Evolutionary conservation across 75 land plant genomes (phyloP), one percentile per base, ranked within the genome.

Genomic region (Cunninghamia lanceolata): DNA sequence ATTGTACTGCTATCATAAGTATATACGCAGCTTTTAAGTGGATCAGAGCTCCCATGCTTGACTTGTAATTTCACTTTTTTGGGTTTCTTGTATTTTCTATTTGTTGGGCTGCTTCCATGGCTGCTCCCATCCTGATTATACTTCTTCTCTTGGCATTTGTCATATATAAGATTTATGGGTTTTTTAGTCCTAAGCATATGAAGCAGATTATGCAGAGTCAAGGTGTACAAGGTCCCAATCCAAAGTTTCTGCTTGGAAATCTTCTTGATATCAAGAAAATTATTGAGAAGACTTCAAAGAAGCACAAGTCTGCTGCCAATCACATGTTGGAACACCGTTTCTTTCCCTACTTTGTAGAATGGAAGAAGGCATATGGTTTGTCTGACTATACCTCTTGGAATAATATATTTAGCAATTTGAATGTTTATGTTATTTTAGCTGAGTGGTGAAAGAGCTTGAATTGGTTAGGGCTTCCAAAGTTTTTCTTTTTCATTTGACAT

Each of bases 241-340:
- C 82, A 21, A 40, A 21, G 82, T 42, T 78, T 40, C 82, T 78
- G 43, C 46, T 78, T 36, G 82, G 82, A 40, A 78, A 78, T 40
- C 43, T 78, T 43, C 82, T 78, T 28, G 46, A 78, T 9, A 78
- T 78, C 28, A 78, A 78, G 46, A 78, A 40, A 8, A 40, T 40
- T 42, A 16, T 42, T 78, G 10, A 4, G 6, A 34, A 21, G 25
- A 40, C 80, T 76, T 35, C 28, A 9, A 78, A 42, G 46, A 42
- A 35, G 46, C 36, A 71, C 36, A 40, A 79, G 1, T 39, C 42
- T 79, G 25, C 11, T 43, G 47, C 30, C 16, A 39, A 1, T 25
- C 42, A 79, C 82, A 28, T 28, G 32, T 79, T 79, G 30, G 32
- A 79, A 11, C 9, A 4, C 9, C 47, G 30, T 43, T 79, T 79